Percentiles rank a stretch among this genome's conserved stretches.
These are phyloP conservation scores for Pholiota conissans DNA, from an alignment of 768 basidiomycete species.

Conservation along the genomic window DNA sequence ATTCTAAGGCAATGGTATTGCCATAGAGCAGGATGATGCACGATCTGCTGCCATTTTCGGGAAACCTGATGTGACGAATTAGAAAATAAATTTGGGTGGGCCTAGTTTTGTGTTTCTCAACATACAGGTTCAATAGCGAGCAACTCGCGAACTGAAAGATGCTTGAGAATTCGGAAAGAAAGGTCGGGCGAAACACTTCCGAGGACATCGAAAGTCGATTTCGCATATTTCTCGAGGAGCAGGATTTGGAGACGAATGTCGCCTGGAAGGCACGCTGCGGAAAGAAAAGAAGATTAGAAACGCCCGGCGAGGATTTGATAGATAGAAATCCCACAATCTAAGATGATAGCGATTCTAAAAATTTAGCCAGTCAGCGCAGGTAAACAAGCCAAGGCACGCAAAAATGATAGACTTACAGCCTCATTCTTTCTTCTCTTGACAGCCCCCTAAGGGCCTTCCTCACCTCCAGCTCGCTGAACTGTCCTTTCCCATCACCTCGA, in stretches of 20 bases:
- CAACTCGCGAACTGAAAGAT: slow-evolving; percentile 56
- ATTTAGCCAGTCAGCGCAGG: neutral
- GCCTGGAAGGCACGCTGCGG: slow-evolving; percentile 73
- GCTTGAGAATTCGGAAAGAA: slow-evolving; percentile 60
- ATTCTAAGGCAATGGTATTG: slow-evolving; percentile 71
- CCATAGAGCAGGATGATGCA: slow-evolving; percentile 75
- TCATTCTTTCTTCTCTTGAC: slow-evolving; percentile 67
- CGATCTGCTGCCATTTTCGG: slow-evolving; percentile 42
- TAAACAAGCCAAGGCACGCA: neutral
- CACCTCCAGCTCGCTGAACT: slow-evolving; percentile 71
- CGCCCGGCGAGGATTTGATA: slow-evolving; percentile 1
- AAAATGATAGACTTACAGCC: slow-evolving; percentile 53
- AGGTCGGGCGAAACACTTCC: slow-evolving; percentile 69
- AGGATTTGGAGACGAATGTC: slow-evolving; percentile 85
- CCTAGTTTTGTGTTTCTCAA: slow-evolving; percentile 36
- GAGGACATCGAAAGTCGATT: slow-evolving; percentile 81
- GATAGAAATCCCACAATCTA: slow-evolving; percentile 48
- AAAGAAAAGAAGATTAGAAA: slow-evolving; percentile 4
- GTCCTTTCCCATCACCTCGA: slow-evolving; percentile 56
- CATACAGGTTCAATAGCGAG: slow-evolving; percentile 57
- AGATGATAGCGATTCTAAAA: slow-evolving; percentile 58
- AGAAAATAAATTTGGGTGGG: slow-evolving; percentile 37
- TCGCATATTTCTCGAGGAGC: slow-evolving; percentile 80
- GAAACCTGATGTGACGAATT: slow-evolving; percentile 37
- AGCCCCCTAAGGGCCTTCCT: slow-evolving; percentile 62